Evolutionary conservation across 495 filamentous ascomycete species (phyloP), one percentile per base, ranked within the genome.

Genomic region (Daldinia loculata): DNA sequence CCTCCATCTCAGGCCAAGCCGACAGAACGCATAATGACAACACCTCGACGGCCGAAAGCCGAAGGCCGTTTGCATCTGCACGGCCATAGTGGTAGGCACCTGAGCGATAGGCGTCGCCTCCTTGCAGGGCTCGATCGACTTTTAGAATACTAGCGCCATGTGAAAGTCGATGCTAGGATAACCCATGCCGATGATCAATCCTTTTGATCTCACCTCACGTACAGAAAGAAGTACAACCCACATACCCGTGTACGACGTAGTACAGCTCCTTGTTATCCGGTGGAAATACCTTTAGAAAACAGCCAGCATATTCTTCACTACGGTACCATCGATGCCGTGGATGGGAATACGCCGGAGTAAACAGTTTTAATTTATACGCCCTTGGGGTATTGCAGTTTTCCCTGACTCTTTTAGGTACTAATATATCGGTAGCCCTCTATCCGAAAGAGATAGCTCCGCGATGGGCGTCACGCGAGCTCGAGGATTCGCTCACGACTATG

Each of bases 131-230:
- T 67, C 60, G 51, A 72, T 69, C 61, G 48, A 50, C 32, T 38
- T 69, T 60, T 69, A 53, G 51, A 27, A 59, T 43, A 67, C 70
- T 32, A 60, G 66, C 57, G 65, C 56, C 45, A 66, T 72, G 56
- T 69, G 57, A 69, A 56, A 63, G 63, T 69, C 66, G 61, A 66
- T 43, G 36, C 70, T 50, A 56, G 70, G 57, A 66, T 66, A 26
- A 66, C 66, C 70, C 70, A 73, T 69, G 70, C 51, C 41, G 70
- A 38, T 56, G 70, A 73, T 69, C 66, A 69, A 65, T 66, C 66
- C 57, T 62, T 59, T 69, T 32, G 32, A 61, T 66, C 70, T 56
- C 53, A 56, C 30, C 17, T 73, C 64, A 72, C 65, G 30, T 69
- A 72, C 70, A 72, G 61, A 57, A 24, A 72, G 61, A 57, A 24